Percentiles rank a stretch among this genome's conserved stretches.
Evolutionary conservation across 106 monocot genomes (phyloP).

Genomic region (Amphibolis antarctica): DNA sequence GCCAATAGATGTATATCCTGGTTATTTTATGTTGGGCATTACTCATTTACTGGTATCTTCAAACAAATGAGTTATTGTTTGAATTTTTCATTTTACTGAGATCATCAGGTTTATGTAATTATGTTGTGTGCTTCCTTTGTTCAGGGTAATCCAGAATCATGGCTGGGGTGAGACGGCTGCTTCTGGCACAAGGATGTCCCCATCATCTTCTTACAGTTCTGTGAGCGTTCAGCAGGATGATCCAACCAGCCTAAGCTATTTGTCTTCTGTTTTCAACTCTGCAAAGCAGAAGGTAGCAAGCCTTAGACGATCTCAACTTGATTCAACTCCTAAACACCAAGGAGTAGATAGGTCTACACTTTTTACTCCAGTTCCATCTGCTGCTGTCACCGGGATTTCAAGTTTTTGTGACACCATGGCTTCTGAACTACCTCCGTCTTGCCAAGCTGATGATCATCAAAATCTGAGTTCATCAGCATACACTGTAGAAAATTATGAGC

Average conservation of each 20-base stretch:
- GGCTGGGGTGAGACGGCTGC: background rate
- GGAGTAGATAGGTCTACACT: background rate
- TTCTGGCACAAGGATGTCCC: background rate
- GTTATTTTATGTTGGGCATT: too few relatives aligned
- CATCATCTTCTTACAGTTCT: background rate
- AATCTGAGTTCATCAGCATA: background rate
- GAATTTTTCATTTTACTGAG: too few relatives aligned
- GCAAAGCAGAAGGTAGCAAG: constrained; percentile 9
- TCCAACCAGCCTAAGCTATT: background rate
- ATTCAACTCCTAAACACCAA: background rate
- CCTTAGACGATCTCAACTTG: constrained; percentile 4
- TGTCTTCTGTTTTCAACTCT: constrained; percentile 7
- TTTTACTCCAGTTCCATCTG: background rate
- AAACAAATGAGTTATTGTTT: too few relatives aligned
- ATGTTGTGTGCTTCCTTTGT: background rate
- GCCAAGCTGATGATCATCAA: background rate
- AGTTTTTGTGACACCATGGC: background rate
- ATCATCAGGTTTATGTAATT: too few relatives aligned
- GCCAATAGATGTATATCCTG: too few relatives aligned
- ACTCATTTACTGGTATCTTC: too few relatives aligned
- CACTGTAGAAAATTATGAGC: background rate
- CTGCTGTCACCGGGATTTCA: background rate
- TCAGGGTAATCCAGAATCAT: constrained; percentile 6
- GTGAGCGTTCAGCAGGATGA: background rate
- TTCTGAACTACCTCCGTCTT: background rate